Conservation (phyloP, 2,329 filamentous ascomycete species). For the Botrytis tulipae region DNA sequence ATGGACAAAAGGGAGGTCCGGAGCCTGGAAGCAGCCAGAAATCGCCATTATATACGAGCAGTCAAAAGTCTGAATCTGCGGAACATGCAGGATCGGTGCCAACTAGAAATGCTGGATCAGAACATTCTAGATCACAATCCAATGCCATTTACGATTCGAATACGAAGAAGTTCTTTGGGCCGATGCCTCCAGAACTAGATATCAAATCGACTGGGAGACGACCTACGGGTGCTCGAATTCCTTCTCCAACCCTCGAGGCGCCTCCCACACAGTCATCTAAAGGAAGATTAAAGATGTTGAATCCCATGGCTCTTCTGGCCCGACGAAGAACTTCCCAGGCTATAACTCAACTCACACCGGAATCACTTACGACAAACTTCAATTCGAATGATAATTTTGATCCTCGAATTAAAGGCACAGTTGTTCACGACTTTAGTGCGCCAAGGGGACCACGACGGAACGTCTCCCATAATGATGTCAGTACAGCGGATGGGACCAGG, state of each 20-base stretch:
- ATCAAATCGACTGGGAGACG: constrained; percentile 30
- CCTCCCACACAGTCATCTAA: constrained; percentile 31
- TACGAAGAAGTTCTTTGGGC: constrained; percentile 25
- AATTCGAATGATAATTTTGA: constrained; percentile 50
- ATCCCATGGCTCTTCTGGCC: constrained; percentile 42
- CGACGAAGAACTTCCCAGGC: constrained; percentile 38
- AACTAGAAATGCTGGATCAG: constrained; percentile 25
- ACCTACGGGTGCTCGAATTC: constrained; percentile 31
- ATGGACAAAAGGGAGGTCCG: constrained; percentile 25
- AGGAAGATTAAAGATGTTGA: constrained; percentile 40
- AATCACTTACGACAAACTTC: constrained; percentile 30
- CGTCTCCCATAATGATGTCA: constrained; percentile 37
- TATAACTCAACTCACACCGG: constrained; percentile 33
- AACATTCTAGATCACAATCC: constrained; percentile 25
- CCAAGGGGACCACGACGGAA: constrained; percentile 49
- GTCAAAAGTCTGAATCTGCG: constrained; percentile 31
- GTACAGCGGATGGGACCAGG: constrained; percentile 19
- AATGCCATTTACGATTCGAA: constrained; percentile 23
- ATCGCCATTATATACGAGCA: constrained; percentile 27
- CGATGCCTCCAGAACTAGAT: constrained; percentile 25
- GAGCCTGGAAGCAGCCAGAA: constrained; percentile 23
- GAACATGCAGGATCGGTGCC: constrained; percentile 27
- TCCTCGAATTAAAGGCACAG: constrained; percentile 61
- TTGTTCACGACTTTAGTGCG: constrained; percentile 65
- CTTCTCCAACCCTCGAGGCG: constrained; percentile 35